A percentile compares a stretch with the other conserved stretches of the same genome.
Conservation (phyloP, 176 grass and related monocot species). For the Microstegium vimineum region DNA sequence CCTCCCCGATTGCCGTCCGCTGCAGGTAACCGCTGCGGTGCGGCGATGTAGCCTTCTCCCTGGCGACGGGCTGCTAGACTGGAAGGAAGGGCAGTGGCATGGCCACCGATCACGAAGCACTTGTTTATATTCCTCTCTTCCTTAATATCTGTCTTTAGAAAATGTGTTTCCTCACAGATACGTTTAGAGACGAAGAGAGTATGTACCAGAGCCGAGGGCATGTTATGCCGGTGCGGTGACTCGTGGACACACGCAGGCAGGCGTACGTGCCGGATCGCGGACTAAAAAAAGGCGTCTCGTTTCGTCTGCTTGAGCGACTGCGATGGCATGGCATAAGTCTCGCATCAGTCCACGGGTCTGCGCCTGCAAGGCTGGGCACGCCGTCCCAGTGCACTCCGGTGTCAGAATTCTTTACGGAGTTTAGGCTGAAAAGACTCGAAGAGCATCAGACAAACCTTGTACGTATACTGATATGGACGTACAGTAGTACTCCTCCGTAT, state of each 20-base stretch:
- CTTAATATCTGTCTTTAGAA: too few relatives aligned
- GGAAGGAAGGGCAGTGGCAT: not conserved
- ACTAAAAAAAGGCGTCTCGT: not conserved
- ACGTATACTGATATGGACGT: not conserved
- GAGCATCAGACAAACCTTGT: not conserved
- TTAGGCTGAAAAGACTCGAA: not conserved
- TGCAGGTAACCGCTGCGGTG: not conserved
- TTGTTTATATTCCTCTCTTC: too few relatives aligned
- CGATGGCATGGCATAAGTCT: too few relatives aligned
- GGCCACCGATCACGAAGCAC: conserved; percentile 12
- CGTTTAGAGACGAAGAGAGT: too few relatives aligned
- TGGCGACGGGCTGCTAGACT: not conserved
- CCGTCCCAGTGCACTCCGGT: not conserved
- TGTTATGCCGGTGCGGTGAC: not conserved
- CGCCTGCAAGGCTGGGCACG: too few relatives aligned
- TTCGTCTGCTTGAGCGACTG: not conserved
- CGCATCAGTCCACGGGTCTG: too few relatives aligned
- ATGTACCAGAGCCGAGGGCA: too few relatives aligned
- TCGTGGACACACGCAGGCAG: not conserved
- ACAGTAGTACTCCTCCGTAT: too few relatives aligned
- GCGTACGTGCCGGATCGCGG: not conserved
- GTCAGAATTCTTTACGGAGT: conserved; percentile 6
- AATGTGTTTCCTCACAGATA: too few relatives aligned
- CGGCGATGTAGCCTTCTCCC: not conserved
- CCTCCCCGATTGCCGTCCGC: not conserved